Evolutionary conservation across 345 rosid species (phyloP).

Genomic region (Hypericum perforatum): DNA sequence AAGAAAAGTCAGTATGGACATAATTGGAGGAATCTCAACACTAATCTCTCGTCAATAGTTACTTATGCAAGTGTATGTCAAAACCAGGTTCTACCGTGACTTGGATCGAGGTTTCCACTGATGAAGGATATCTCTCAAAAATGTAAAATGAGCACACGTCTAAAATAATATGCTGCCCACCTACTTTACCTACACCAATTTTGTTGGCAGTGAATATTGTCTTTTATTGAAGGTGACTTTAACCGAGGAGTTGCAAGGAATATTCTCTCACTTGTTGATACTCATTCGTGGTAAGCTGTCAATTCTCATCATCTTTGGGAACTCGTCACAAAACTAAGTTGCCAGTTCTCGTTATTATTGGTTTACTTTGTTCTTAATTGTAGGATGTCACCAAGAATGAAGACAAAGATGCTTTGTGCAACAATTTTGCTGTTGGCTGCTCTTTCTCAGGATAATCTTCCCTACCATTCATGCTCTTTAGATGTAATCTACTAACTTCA

Average conservation of each 20-base stretch:
- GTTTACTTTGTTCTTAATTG: slow-evolving; percentile 7
- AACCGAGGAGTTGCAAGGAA: slow-evolving; percentile 38
- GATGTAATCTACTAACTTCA: slow-evolving; percentile 29
- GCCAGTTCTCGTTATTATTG: background rate
- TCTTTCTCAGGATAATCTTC: slow-evolving; percentile 65
- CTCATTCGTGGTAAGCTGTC: slow-evolving; percentile 47
- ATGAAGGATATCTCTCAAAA: too few relatives aligned
- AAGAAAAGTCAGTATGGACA: too few relatives aligned
- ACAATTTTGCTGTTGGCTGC: slow-evolving; percentile 47
- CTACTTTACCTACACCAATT: background rate
- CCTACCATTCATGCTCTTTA: slow-evolving; percentile 38
- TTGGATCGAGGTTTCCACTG: too few relatives aligned
- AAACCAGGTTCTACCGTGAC: too few relatives aligned
- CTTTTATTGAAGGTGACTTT: slow-evolving; percentile 40
- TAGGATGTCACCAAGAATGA: slow-evolving; percentile 58
- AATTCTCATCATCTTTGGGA: background rate
- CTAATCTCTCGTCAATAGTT: too few relatives aligned
- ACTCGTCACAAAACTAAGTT: background rate
- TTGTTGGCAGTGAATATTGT: background rate
- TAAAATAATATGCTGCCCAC: slow-evolving; percentile 1
- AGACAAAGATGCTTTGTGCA: slow-evolving; percentile 43
- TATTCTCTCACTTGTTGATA: slow-evolving; percentile 38
- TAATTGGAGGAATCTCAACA: too few relatives aligned
- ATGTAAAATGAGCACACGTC: too few relatives aligned
- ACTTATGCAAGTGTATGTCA: too few relatives aligned